Base-by-base conservation (phyloP, 805 yeast species). In the Ogataea paraovalis region DNA sequence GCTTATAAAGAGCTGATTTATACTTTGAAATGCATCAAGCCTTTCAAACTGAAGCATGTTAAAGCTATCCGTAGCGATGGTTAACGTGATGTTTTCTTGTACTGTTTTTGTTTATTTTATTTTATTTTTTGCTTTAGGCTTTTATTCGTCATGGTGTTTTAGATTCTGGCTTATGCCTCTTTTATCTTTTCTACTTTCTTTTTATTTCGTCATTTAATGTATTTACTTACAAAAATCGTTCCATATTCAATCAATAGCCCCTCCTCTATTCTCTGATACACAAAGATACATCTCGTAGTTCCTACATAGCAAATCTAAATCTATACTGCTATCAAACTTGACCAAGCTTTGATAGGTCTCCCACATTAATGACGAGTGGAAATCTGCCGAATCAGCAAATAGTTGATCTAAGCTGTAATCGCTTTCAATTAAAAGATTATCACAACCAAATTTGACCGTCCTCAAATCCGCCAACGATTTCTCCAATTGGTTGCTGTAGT, bases 401-500 rank as follows among this genome's bases (percentile, higher is more conserved):
- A 64, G 43, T 3, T 41, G 23, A 45, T 67, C 70, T 10, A 67
- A 44, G 4, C 65, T 61, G 40, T 67, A 68, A 55, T 82, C 88
- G 2, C 85, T 78, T 56, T 82, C 88, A 2, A 77, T 64, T 32
- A 82, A 53, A 0, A 78, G 46, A 1, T 49, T 44, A 3, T 53
- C 23, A 4, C 74, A 47, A 23, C 71, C 49, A 14, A 30, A 32
- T n/a, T 33, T 14, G 18, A n/a, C n/a, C 21, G 33, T 34, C 25
- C 9, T 42, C 12, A 65, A 66, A 41, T 66, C 60, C 12, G 13
- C n/a, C 10, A 54, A 27, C 2, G 50, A 37, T 3, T 46, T 43
- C 3, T 10, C 30, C 28, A 59, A 22, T 22, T 48, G 54, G 2
- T 57, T 44, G 41, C 55, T 16, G 60, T 53, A 51, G 41, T 41